Percentiles rank a stretch among this genome's conserved stretches.
phyloP scores from a whole-genome alignment of 352 stramenopile species.

The Globisporangium paroecandrum region DNA sequence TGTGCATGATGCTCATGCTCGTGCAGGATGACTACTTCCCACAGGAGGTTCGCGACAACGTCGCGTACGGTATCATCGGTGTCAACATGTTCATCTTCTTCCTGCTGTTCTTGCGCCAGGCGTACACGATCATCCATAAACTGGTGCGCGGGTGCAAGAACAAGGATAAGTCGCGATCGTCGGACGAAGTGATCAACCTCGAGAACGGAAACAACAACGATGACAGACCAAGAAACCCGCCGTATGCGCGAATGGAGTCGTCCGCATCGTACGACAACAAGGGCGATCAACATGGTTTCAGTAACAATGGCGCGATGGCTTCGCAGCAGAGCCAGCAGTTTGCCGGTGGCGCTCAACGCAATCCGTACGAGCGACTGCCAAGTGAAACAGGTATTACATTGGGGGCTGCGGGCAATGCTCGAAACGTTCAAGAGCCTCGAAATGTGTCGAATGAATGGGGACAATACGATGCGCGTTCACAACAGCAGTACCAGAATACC shows the following conservation, averaged over 20 bases:
- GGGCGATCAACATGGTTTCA: neutral
- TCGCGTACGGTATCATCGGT: constrained; percentile 82
- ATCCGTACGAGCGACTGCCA: constrained; percentile 3
- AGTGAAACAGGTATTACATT: neutral
- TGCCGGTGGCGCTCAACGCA: constrained; percentile 9
- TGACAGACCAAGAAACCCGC: constrained; percentile 6
- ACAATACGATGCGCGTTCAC: constrained; percentile 5
- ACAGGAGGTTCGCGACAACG: constrained; percentile 74
- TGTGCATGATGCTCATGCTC: constrained; percentile 79
- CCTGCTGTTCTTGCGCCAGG: constrained; percentile 72
- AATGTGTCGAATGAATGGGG: constrained; percentile 9
- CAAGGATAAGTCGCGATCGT: constrained; percentile 22
- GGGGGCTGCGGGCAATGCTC: neutral
- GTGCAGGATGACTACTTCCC: constrained; percentile 78
- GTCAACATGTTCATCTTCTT: constrained; percentile 85
- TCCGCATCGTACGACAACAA: constrained; percentile 16
- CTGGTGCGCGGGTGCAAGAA: constrained; percentile 49
- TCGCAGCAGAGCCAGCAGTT: constrained; percentile 9
- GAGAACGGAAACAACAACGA: constrained; percentile 32
- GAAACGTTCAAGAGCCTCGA: constrained; percentile 3
- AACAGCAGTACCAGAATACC: constrained; percentile 15
- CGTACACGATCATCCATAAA: constrained; percentile 77
- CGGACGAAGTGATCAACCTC: constrained; percentile 43
- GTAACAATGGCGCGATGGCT: neutral
- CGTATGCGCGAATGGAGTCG: constrained; percentile 24